Evolutionary conservation across 1,139 yeast genomes (phyloP).

Genomic region (Pichia sp.): DNA sequence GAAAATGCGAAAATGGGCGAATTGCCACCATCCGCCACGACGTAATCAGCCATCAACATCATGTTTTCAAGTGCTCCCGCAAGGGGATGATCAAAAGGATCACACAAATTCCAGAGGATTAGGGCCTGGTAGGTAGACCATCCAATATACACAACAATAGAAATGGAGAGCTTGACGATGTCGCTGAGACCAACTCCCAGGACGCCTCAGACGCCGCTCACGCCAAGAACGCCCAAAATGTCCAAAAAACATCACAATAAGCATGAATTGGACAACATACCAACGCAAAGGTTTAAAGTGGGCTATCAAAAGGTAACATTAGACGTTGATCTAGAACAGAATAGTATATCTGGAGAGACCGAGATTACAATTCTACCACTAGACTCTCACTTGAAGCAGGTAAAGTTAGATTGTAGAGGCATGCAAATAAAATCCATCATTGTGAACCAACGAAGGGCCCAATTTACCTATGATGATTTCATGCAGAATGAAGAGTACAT

Average conservation of each 20-base stretch:
- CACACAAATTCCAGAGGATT: no score
- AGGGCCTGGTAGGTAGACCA: no score
- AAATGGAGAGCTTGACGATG: no score
- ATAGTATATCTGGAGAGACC: slow-evolving; percentile 61
- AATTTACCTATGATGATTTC: slow-evolving; percentile 44
- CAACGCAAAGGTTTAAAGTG: slow-evolving; percentile 38
- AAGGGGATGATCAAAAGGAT: no score
- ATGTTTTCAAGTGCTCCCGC: no score
- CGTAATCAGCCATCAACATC: no score
- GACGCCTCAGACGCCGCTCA: slow-evolving; percentile 28
- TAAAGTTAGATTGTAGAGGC: slow-evolving; percentile 78
- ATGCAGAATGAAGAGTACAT: slow-evolving; percentile 29
- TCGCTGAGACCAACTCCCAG: slow-evolving; percentile 13
- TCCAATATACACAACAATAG: no score
- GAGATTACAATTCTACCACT: slow-evolving; percentile 77
- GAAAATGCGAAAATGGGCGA: no score
- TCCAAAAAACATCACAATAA: slow-evolving; percentile 23
- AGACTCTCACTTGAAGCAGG: slow-evolving; percentile 46
- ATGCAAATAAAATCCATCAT: slow-evolving; percentile 55
- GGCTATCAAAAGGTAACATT: slow-evolving; percentile 66
- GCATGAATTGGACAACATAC: slow-evolving; percentile 20
- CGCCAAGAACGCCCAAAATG: slow-evolving; percentile 16
- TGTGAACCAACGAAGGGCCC: slow-evolving; percentile 52
- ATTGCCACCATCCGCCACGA: no score
- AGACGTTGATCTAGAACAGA: slow-evolving; percentile 56